Conservation (phyloP, 306 rosid genomes). For the Trifolium dubium region DNA sequence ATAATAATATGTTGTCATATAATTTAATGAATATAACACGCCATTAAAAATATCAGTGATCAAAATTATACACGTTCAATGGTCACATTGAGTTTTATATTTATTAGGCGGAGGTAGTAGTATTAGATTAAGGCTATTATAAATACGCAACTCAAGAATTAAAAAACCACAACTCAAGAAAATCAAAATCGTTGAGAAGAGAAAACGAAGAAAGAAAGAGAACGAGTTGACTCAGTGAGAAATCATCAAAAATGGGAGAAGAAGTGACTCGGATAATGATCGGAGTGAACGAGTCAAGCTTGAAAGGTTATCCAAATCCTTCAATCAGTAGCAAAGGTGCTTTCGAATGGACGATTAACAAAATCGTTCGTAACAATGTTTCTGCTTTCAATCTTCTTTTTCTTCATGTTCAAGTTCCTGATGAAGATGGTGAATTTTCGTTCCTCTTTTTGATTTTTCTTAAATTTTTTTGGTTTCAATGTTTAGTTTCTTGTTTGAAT, state of each 20-base stretch:
- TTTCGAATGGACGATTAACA: slow-evolving; percentile 82
- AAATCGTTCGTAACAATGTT: slow-evolving; percentile 76
- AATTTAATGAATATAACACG: no score
- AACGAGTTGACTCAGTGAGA: slow-evolving; percentile 26
- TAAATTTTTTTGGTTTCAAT: neutral
- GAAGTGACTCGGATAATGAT: slow-evolving; percentile 69
- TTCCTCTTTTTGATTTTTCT: neutral
- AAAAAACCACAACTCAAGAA: neutral
- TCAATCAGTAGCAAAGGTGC: slow-evolving; percentile 91
- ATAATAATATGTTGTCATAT: no score
- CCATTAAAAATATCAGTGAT: no score
- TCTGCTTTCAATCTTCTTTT: slow-evolving; percentile 71
- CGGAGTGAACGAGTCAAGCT: slow-evolving; percentile 88
- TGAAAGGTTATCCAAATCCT: slow-evolving; percentile 85
- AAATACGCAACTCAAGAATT: neutral
- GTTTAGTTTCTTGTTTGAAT: neutral
- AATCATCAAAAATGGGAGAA: neutral
- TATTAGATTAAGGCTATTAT: neutral
- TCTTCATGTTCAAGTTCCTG: slow-evolving; percentile 90
- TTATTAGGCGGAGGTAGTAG: no score
- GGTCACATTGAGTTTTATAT: no score
- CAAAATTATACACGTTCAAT: no score
- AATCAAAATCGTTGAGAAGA: neutral
- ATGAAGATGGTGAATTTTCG: slow-evolving; percentile 67
- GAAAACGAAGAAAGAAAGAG: neutral